Evolutionary conservation across 306 rosid genomes (phyloP), one percentile per base, ranked within the genome.

Genomic region (Prunus mira): DNA sequence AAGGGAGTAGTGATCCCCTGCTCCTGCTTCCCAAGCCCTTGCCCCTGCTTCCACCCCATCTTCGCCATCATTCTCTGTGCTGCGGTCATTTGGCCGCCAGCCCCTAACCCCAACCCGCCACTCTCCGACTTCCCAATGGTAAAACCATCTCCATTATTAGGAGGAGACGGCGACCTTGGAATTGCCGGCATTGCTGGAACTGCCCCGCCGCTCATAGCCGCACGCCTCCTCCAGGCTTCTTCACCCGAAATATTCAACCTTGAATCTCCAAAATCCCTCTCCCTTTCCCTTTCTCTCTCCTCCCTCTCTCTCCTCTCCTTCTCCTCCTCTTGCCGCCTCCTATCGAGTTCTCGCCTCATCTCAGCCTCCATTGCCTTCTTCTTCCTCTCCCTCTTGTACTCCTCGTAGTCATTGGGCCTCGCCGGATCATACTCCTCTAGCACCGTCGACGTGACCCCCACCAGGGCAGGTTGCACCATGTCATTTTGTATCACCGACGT

Each of bases 11-110:
- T 95, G 11, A 95, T 95, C 75, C 99, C 99, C 80, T 95, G 99
- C 81, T 95, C 97, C 76, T 88, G 99, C 75, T 86, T 95, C 75
- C 99, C 99, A 34, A 95, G 93, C 67, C 99, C 99, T 74, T 95
- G 99, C 52, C 99, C 99, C 67, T 92, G 84, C 75, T 95, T 95
- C 99, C 99, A 95, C 73, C 99, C 99, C 99, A 95, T 95, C 88
- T 92, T 95, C 4, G 97, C 99, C 99, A 95, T 95, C 99, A 95
- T 95, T 72, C 97, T 89, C 69, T 95, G 99, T 0, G 97, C 99
- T 5, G 99, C 99, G 2, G 97, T 95, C 99, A 95, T 95, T 75
- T 95, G 97, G 49, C 99, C 99, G 6, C 99, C 99, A 0, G 97
- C 97, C 28, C 99, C 97, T 2, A 95, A 86, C 0, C 99, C 99